Evolutionary conservation across 257 asterid species (phyloP).

Genomic region (Solanum acaule): DNA sequence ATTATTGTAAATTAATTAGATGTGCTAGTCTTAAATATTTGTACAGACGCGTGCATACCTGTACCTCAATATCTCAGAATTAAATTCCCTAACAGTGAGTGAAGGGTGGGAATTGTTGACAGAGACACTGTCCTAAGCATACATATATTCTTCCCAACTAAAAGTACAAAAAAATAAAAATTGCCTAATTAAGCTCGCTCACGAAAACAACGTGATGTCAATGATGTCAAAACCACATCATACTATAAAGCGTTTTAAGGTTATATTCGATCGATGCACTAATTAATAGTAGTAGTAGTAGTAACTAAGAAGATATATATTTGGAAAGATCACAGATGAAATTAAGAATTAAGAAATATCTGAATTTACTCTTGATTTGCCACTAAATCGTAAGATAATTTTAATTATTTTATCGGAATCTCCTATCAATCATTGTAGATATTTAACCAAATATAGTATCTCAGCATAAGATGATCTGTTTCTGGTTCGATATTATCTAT

Average conservation of each 20-base stretch:
- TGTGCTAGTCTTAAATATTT: not conserved
- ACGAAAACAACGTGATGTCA: not conserved
- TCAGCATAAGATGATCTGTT: not conserved
- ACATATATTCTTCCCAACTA: not conserved
- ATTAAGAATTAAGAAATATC: not conserved
- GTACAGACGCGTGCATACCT: not conserved
- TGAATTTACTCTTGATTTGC: not conserved
- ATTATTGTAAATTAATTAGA: not conserved
- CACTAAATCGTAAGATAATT: not conserved
- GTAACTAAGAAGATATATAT: not conserved
- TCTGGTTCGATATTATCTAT: not conserved
- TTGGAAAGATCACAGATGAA: not conserved
- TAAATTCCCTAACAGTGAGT: not conserved
- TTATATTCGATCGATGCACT: not conserved
- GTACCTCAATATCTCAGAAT: not conserved
- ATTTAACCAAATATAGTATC: not conserved
- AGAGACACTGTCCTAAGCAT: slow-evolving; percentile 4
- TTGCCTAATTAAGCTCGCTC: not conserved
- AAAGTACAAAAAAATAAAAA: not conserved
- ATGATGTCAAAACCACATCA: not conserved
- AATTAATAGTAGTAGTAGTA: not conserved
- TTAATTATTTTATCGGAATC: not conserved
- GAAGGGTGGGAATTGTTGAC: not conserved
- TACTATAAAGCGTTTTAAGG: not conserved
- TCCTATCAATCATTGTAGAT: not conserved